Conservation (phyloP, 2,329 filamentous ascomycete species). For the Akanthomyces lecanii region DNA sequence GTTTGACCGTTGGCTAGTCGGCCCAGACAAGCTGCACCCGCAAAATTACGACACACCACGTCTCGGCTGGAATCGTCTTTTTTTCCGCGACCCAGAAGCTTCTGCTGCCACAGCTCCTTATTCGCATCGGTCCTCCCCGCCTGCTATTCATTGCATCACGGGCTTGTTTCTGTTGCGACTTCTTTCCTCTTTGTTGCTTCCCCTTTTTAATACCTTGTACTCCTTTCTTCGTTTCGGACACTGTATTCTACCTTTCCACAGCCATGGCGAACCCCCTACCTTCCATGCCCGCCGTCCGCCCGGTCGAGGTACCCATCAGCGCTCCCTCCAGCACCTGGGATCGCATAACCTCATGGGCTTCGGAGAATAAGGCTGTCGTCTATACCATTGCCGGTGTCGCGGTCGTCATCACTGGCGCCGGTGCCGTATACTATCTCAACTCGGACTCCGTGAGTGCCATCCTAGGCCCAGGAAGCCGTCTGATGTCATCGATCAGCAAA, state of each 20-base stretch:
- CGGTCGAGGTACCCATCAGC: conserved; percentile 44
- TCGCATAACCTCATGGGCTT: conserved; percentile 83
- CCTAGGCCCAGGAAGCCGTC: conserved; percentile 20
- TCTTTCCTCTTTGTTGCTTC: neutral
- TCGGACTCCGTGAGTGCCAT: conserved; percentile 48
- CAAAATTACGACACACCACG: conserved; percentile 12
- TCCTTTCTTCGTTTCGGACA: conserved; percentile 22
- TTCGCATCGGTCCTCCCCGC: conserved; percentile 12
- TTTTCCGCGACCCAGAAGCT: conserved; percentile 17
- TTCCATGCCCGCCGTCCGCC: conserved; percentile 43
- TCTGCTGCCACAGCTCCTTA: conserved; percentile 10
- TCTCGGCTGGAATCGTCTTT: conserved; percentile 4
- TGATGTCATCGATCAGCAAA: conserved; percentile 8
- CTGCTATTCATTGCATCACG: conserved; percentile 14
- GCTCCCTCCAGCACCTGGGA: conserved; percentile 76
- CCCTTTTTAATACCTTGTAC: conserved; percentile 21
- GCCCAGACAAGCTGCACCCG: neutral
- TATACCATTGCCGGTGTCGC: conserved; percentile 96
- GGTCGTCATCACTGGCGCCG: conserved; percentile 84
- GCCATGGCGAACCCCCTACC: conserved; percentile 44
- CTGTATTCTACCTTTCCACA: conserved; percentile 21
- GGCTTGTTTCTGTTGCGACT: conserved; percentile 5
- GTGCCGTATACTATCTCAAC: conserved; percentile 86
- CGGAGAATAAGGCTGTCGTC: conserved; percentile 90
- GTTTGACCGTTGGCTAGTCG: conserved; percentile 13